Evolutionary conservation across 495 filamentous ascomycete genomes (phyloP).

Genomic region (Aspergillus homomorphus): DNA sequence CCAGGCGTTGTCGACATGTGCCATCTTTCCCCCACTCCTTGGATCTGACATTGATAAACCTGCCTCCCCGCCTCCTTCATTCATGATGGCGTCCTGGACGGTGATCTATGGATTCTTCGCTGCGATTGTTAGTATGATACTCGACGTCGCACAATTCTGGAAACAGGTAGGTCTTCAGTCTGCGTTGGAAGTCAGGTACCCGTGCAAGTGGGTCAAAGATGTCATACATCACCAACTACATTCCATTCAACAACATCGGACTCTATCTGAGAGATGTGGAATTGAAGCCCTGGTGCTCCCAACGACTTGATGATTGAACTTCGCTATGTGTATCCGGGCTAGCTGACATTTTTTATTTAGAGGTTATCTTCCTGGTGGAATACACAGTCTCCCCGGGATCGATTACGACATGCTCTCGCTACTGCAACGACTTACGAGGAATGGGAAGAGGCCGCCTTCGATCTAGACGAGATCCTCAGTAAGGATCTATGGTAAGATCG

Average conservation of each 20-base stretch:
- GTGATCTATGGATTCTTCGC: constrained; percentile 36
- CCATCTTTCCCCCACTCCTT: background rate
- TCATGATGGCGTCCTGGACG: constrained; percentile 20
- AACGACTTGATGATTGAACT: too few species aligned
- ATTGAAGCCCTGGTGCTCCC: too few species aligned
- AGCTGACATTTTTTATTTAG: constrained; percentile 17
- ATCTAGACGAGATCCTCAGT: constrained; percentile 72
- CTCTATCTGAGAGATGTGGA: too few species aligned
- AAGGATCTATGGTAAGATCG: constrained; percentile 72
- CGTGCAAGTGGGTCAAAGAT: too few species aligned
- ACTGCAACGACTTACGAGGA: constrained; percentile 71
- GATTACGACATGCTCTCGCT: constrained; percentile 43
- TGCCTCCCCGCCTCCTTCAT: constrained; percentile 10
- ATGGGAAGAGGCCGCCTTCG: constrained; percentile 77
- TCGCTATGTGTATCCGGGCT: background rate
- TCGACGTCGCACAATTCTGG: constrained; percentile 66
- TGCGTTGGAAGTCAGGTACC: too few species aligned
- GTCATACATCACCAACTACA: too few species aligned
- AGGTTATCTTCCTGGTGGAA: constrained; percentile 40
- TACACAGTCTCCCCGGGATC: constrained; percentile 36
- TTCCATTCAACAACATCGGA: too few species aligned
- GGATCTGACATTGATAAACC: background rate
- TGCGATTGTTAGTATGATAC: constrained; percentile 52
- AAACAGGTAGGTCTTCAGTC: constrained; percentile 47
- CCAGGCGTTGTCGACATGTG: constrained; percentile 15